These are phyloP conservation scores for Podospora appendiculata DNA, from an alignment of 495 filamentous ascomycete genomes.

Conservation along the genomic window DNA sequence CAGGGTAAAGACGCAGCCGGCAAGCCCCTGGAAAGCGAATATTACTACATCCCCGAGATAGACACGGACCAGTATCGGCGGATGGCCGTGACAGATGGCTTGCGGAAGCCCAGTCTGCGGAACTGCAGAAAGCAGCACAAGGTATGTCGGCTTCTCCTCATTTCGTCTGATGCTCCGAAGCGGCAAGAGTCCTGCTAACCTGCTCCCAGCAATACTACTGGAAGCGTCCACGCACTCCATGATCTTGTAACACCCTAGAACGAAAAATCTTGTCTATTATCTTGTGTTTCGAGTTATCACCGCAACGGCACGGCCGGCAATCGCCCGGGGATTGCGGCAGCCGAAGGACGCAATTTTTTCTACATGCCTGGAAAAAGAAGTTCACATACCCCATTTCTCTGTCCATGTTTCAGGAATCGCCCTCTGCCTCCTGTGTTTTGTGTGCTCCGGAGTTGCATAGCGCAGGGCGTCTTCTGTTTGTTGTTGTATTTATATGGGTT, in stretches of 20 bases:
- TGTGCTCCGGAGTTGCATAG: slow-evolving; percentile 19
- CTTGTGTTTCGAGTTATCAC: too few relatives aligned
- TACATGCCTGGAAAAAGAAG: slow-evolving; percentile 3
- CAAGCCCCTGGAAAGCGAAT: slow-evolving; percentile 88
- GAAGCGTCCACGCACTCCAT: slow-evolving; percentile 63
- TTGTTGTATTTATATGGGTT: not conserved
- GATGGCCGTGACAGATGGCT: slow-evolving; percentile 73
- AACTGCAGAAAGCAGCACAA: slow-evolving; percentile 92
- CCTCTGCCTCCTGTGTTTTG: slow-evolving; percentile 3
- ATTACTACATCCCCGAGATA: slow-evolving; percentile 91
- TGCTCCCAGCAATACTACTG: slow-evolving; percentile 80
- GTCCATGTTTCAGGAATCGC: not conserved
- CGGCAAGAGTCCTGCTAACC: slow-evolving; percentile 13
- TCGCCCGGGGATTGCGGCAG: too few relatives aligned
- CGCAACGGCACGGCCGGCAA: too few relatives aligned
- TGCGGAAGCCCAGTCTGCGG: slow-evolving; percentile 80
- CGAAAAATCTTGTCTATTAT: too few relatives aligned
- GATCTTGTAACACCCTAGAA: slow-evolving; percentile 4
- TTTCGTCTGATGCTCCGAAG: not conserved
- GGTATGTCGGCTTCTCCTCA: slow-evolving; percentile 44
- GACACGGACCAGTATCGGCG: slow-evolving; percentile 74
- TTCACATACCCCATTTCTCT: slow-evolving; percentile 6
- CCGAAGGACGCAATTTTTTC: too few relatives aligned
- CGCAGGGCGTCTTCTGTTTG: slow-evolving; percentile 18
- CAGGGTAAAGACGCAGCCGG: slow-evolving; percentile 96